Base-by-base conservation (phyloP, 1,284 basidiomycete species). In the Termitomyces sp. region DNA sequence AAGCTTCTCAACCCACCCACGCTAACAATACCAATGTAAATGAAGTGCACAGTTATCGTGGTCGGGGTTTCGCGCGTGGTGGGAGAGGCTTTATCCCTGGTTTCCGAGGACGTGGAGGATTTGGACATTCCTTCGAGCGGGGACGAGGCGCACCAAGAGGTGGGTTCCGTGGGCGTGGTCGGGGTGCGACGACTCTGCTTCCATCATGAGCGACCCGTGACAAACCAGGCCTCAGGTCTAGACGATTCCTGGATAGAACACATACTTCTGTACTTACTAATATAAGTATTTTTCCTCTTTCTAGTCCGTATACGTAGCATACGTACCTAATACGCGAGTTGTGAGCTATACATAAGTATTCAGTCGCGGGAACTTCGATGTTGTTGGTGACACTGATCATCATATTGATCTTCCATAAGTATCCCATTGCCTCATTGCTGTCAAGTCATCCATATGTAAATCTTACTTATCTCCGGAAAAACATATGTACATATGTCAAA, bases 161-260 rank as follows among this genome's bases (percentile, higher is more conserved):
- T 30, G 68, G 66, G 9, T 72, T 66, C 56, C 70, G 78, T 48
- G 79, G 73, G 41, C 67, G 79, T 16, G 78, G 73, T 14, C 64
- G 77, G 34, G 77, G 73, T 2, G 64, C 66, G 45, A 59, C 65
- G 34, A 52, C 66, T 42, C 66, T 66, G 28, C 49, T 68, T 38
- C 60, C 66, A 14, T 68, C 68, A 40, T 72, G 50, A 52, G 33
- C 21, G 7, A 21, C 14, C 1, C 28, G 19, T 10, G 38, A 34
- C 10, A 35, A 7, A 10, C 4, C 9, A 3, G 28, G 28, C 3
- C 1, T 7, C 9, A 7, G 28, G 28, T 30, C 28, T 10, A 40
- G 30, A 43, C 9, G 21, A 13, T 19, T 7, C 11, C 31, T 26
- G 6, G 24, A 19, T 26, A 41, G 16, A 37, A 37, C 34, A 11